Evolutionary conservation across 73 alveolate genomes (phyloP).

Genomic region (Paramecium bursaria): DNA sequence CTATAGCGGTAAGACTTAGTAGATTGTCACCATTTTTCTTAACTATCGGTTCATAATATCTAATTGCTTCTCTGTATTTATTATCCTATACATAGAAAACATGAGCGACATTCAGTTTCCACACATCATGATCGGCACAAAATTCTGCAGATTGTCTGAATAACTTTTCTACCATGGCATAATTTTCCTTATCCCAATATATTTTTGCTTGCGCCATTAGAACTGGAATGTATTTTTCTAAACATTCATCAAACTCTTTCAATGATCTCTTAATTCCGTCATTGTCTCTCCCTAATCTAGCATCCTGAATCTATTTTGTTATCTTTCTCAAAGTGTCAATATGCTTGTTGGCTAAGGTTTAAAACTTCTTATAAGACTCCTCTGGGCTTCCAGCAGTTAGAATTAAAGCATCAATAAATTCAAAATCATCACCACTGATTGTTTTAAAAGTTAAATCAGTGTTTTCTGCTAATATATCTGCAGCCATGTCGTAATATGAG

Average conservation of each 20-base stretch:
- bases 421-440: conserved; percentile 90
- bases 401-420: conserved; percentile 95
- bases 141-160: conserved; percentile 98
- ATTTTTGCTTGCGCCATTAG: conserved; percentile 99
- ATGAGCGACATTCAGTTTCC: conserved; percentile 97
- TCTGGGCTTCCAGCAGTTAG: conserved; percentile 93
- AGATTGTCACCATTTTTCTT: conserved; percentile 95
- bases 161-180: conserved; percentile 96
- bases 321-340: conserved; percentile 94
- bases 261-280: conserved; percentile 91
- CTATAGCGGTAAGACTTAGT: conserved; percentile 96
- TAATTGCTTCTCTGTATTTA: conserved; percentile 95
- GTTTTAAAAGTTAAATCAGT: conserved; percentile 94
- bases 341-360: conserved; percentile 94
- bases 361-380: conserved; percentile 97
- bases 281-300: conserved; percentile 93
- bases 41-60: conserved; percentile 98
- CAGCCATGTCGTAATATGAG: conserved; percentile 94
- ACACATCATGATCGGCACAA: conserved; percentile 97
- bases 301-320: conserved; percentile 93
- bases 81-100: conserved; percentile 99
- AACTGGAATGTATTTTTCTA: conserved; percentile 96
- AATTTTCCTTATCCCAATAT: conserved; percentile 98
- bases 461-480: conserved; percentile 96
- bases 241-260: conserved; percentile 91